phyloP scores from a whole-genome alignment of 176 grass and related monocot genomes.

The Pharus latifolius region DNA sequence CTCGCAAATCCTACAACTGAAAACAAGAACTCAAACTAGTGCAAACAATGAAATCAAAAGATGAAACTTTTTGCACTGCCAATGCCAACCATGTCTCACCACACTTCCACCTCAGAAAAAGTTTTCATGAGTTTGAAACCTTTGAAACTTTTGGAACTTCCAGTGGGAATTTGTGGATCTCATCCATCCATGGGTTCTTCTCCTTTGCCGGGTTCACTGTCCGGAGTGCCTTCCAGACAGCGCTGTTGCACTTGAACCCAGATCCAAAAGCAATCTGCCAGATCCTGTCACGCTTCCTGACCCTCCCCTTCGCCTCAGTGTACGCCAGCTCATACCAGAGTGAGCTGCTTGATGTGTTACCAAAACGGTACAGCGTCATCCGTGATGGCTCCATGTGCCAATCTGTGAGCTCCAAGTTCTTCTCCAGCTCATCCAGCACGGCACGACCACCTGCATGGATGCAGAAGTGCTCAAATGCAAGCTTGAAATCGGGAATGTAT shows the following conservation, averaged over 20 bases:
- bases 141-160: constrained; percentile 62
- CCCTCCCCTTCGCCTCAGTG: constrained; percentile 70
- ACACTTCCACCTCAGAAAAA: background rate
- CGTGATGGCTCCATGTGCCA: constrained; percentile 97
- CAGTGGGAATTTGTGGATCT: constrained; percentile 75
- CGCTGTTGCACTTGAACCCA: constrained; percentile 98
- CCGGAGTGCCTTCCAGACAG: constrained; percentile 73
- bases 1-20: constrained; percentile 6
- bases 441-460: constrained; percentile 85
- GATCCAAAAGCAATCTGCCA: constrained; percentile 98
- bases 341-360: constrained; percentile 91
- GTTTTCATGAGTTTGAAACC: constrained; percentile 22
- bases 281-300: constrained; percentile 61
- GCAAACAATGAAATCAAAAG: background rate
- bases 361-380: constrained; percentile 86
- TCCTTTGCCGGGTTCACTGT: constrained; percentile 50
- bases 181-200: constrained; percentile 87
- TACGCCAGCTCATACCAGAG: constrained; percentile 98
- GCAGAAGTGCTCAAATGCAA: constrained; percentile 93
- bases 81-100: background rate
- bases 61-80: constrained; percentile 4
- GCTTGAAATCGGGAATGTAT: constrained; percentile 94
- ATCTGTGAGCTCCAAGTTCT: constrained; percentile 78
- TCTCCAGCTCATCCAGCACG: constrained; percentile 84
- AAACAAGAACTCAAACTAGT: constrained; percentile 18